phyloP scores from a whole-genome alignment of 352 stramenopile species.

The Globisporangium splendens region DNA sequence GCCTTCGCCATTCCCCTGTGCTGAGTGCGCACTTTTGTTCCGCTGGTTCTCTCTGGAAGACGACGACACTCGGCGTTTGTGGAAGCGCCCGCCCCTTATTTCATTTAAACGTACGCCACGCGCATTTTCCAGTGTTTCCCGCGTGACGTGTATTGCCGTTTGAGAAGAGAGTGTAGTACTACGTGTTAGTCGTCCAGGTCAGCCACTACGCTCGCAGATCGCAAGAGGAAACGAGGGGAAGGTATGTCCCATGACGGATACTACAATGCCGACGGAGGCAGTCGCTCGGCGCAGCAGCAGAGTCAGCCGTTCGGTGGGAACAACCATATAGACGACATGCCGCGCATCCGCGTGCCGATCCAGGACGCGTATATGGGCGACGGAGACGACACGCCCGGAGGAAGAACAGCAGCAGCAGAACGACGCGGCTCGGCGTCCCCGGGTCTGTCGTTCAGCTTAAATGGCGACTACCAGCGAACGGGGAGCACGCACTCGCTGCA shows the following conservation, averaged over 20 bases:
- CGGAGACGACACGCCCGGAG: slow-evolving; percentile 4
- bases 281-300: slow-evolving; percentile 12
- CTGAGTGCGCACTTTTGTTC: too few species aligned
- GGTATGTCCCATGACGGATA: slow-evolving; percentile 63
- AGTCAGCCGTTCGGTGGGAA: slow-evolving; percentile 9
- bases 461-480: slow-evolving; percentile 15
- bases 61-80: too few species aligned
- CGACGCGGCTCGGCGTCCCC: slow-evolving; percentile 7
- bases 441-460: slow-evolving; percentile 26
- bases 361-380: slow-evolving; percentile 40
- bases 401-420: slow-evolving; percentile 5
- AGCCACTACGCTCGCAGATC: slow-evolving; percentile 32
- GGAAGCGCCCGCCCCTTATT: too few species aligned
- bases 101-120: too few species aligned
- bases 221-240: slow-evolving; percentile 57
- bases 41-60: too few species aligned
- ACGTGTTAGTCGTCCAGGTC: neutral
- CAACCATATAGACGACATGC: slow-evolving; percentile 6
- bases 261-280: slow-evolving; percentile 42
- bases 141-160: too few species aligned
- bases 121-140: too few species aligned
- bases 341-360: slow-evolving; percentile 25
- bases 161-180: too few species aligned
- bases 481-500: slow-evolving; percentile 18
- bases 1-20: too few species aligned